Evolutionary conservation across 352 stramenopile genomes (phyloP).

Genomic region (Detonula confervacea): DNA sequence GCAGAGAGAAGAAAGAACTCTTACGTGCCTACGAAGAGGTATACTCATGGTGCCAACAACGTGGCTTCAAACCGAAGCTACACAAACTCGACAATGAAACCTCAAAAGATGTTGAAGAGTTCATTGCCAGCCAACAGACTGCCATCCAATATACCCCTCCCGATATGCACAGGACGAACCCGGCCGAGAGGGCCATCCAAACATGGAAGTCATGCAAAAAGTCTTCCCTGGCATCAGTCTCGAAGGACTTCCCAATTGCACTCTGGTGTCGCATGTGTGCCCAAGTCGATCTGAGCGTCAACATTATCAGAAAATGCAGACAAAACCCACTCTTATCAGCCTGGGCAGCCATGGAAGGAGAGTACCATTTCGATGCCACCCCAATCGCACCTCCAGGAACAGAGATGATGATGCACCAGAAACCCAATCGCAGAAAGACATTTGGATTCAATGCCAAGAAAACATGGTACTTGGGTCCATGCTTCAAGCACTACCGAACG

Average conservation of each 20-base stretch:
- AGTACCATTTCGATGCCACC: slow-evolving; percentile 45
- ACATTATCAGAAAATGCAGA: slow-evolving; percentile 33
- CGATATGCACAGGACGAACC: slow-evolving; percentile 45
- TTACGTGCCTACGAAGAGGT: no score
- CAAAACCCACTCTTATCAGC: slow-evolving; percentile 48
- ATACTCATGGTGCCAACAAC: no score
- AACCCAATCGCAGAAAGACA: not conserved
- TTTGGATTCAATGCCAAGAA: not conserved
- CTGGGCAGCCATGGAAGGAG: slow-evolving; percentile 31
- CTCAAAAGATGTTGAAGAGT: slow-evolving; percentile 24
- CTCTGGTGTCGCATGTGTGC: slow-evolving; percentile 41
- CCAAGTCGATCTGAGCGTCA: slow-evolving; percentile 43
- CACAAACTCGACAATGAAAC: no score
- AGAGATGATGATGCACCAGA: slow-evolving; percentile 12
- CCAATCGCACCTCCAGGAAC: slow-evolving; percentile 34
- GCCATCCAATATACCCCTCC: slow-evolving; percentile 53
- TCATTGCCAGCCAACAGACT: slow-evolving; percentile 18
- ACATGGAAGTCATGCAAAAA: slow-evolving; percentile 64
- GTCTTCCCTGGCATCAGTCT: slow-evolving; percentile 18
- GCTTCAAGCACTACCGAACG: slow-evolving; percentile 5
- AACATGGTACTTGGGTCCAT: slow-evolving; percentile 1
- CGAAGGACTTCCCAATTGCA: slow-evolving; percentile 32
- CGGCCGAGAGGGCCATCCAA: slow-evolving; percentile 55
- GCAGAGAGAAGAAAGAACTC: no score
- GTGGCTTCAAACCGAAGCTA: no score